Evolutionary conservation across 306 rosid genomes (phyloP), one percentile per base, ranked within the genome.

Genomic region (Begonia fuchsioides): DNA sequence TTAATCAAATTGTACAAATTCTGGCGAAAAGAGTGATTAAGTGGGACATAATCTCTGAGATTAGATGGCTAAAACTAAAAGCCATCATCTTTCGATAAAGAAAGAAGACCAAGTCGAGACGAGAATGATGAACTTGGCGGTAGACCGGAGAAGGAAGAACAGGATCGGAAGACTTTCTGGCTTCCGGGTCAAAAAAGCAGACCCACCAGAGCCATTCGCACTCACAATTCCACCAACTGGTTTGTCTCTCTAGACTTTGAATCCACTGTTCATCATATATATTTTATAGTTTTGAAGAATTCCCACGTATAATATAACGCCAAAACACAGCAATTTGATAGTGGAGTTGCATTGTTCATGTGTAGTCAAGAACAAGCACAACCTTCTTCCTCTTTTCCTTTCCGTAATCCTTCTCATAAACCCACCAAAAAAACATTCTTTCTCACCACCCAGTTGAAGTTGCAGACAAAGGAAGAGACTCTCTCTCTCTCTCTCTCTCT

Each of bases 351-450:
- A 55, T 50, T 49, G 26, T 50, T 61, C 50, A 52, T 58, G 51
- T 54, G 52, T 64, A 68, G 96, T 77, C 81, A 87, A 83, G 12
- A 80, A 74, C 68, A 49, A 59, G 64, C 72, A 61, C 77, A 53
- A 38, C 63, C 39, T 39, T n/a, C 53, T 20, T 39, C 39, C 52
- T 48, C 58, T n/a, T n/a, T n/a, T n/a, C n/a, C n/a, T 57, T 63
- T 59, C 55, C 75, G 61, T 59, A 75, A 76, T 79, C 67, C 71
- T n/a, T n/a, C n/a, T 50, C 76, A 78, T 67, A 74, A 70, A 65
- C 70, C 62, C 75, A 68, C 12, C 72, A n/a, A 66, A 83, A 88
- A 88, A 95, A n/a, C n/a, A 81, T 88, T 88, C 95, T 81, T 57
- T 32, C 53, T 68, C 52, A 56, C 74, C 76, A 81, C 32, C 47